phyloP scores from a whole-genome alignment of 169 alveolate genomes.

The Plasmodium sp. region DNA sequence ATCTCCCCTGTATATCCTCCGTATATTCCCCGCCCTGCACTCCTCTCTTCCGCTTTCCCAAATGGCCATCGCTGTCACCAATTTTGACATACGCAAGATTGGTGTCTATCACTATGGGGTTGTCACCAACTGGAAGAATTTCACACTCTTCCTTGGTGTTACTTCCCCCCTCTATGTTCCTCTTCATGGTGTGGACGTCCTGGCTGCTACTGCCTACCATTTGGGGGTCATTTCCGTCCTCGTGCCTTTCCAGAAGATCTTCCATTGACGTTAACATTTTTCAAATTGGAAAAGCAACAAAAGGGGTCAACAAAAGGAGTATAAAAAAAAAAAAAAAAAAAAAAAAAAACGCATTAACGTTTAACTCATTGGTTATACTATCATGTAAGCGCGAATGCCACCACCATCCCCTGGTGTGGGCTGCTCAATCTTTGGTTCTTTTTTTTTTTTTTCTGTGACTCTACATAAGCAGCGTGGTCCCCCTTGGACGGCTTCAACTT shows the following conservation, averaged over 20 bases:
- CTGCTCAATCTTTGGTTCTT: not conserved
- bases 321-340: not conserved
- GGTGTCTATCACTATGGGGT: not conserved
- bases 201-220: not conserved
- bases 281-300: not conserved
- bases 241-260: not conserved
- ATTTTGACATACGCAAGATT: not conserved
- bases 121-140: not conserved
- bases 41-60: slow-evolving; percentile 1
- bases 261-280: not conserved
- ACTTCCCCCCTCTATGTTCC: not conserved
- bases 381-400: not conserved
- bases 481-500: not conserved
- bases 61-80: not conserved
- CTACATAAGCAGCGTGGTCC: not conserved
- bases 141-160: not conserved
- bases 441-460: not conserved
- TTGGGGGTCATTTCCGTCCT: not conserved
- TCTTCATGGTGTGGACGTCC: not conserved
- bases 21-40: not conserved
- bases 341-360: not conserved
- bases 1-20: not conserved
- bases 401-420: not conserved
- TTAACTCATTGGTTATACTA: not conserved
- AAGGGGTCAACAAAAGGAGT: not conserved